Percentiles rank a stretch among this genome's conserved stretches.
Evolutionary conservation across 768 basidiomycete species (phyloP).

Genomic region (Trametopsis cervina): DNA sequence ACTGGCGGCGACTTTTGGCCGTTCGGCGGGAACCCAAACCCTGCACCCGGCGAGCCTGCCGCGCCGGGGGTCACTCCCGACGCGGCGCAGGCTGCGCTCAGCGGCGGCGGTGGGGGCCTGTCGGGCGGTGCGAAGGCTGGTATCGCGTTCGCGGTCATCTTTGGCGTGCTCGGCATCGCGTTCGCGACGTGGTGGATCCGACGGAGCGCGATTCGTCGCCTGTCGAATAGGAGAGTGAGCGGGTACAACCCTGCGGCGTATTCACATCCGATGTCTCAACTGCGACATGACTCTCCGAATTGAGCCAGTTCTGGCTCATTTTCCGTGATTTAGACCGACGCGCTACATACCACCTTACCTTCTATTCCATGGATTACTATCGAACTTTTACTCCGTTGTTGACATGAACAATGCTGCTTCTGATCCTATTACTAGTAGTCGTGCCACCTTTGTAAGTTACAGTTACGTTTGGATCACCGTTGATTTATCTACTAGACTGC

Average conservation of each 20-base stretch:
- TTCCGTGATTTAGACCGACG: too few relatives aligned
- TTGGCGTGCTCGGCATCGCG: constrained; percentile 37
- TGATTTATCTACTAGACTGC: too few relatives aligned
- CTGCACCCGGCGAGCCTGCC: constrained; percentile 4
- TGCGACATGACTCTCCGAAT: too few relatives aligned
- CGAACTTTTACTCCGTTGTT: too few relatives aligned
- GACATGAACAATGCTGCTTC: too few relatives aligned
- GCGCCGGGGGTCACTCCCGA: constrained; percentile 10
- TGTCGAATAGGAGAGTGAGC: background rate
- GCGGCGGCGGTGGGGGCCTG: constrained; percentile 12
- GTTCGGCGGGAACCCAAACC: constrained; percentile 43
- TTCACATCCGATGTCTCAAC: background rate
- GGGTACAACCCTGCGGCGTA: background rate
- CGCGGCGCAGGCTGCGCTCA: constrained; percentile 13
- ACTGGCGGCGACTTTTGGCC: constrained; percentile 69
- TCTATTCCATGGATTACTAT: too few relatives aligned
- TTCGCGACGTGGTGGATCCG: constrained; percentile 40
- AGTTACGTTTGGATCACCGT: too few relatives aligned
- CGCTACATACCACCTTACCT: too few relatives aligned
- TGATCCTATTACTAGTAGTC: too few relatives aligned
- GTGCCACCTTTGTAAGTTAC: too few relatives aligned
- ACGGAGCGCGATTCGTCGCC: constrained; percentile 36
- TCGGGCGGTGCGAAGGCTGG: constrained; percentile 36
- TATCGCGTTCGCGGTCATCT: constrained; percentile 44
- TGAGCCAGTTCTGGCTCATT: too few relatives aligned